Percentiles rank a stretch among this genome's conserved stretches.
These are phyloP conservation scores for Fusarium bulbicola DNA, from an alignment of 2,329 filamentous ascomycete genomes.

Conservation along the genomic window DNA sequence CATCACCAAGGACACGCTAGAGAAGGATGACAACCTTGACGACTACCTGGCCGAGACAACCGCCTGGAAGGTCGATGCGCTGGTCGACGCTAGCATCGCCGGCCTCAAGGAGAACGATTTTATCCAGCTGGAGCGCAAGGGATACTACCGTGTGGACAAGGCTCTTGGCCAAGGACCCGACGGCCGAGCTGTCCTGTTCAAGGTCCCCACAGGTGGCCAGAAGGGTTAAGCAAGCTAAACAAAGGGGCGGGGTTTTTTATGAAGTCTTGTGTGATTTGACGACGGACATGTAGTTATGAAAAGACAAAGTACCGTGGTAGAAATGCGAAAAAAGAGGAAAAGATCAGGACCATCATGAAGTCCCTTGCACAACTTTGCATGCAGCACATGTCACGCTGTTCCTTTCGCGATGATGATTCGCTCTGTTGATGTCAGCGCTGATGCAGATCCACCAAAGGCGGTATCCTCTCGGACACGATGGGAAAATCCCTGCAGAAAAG, in stretches of 20 bases:
- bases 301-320: slow-evolving; percentile 8
- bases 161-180: slow-evolving; percentile 60
- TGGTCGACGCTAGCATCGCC: slow-evolving; percentile 83
- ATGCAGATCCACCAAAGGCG: not conserved
- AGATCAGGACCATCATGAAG: not conserved
- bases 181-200: slow-evolving; percentile 65
- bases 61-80: slow-evolving; percentile 75
- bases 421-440: slow-evolving; percentile 18
- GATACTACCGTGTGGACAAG: slow-evolving; percentile 88
- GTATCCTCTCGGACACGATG: not conserved
- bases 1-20: slow-evolving; percentile 93
- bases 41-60: slow-evolving; percentile 83
- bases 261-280: slow-evolving; percentile 32
- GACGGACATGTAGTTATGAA: slow-evolving; percentile 31
- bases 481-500: not conserved
- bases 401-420: not conserved
- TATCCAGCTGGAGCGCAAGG: slow-evolving; percentile 93
- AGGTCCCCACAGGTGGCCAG: slow-evolving; percentile 65
- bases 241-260: not conserved
- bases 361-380: not conserved
- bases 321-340: slow-evolving; percentile 21
- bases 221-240: slow-evolving; percentile 30
- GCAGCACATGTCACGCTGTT: not conserved
- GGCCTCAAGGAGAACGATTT: slow-evolving; percentile 87
- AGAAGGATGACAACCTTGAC: slow-evolving; percentile 86